These are phyloP conservation scores for Stephanodiscus minutulus DNA, from an alignment of 108 stramenopile species.

Conservation along the genomic window DNA sequence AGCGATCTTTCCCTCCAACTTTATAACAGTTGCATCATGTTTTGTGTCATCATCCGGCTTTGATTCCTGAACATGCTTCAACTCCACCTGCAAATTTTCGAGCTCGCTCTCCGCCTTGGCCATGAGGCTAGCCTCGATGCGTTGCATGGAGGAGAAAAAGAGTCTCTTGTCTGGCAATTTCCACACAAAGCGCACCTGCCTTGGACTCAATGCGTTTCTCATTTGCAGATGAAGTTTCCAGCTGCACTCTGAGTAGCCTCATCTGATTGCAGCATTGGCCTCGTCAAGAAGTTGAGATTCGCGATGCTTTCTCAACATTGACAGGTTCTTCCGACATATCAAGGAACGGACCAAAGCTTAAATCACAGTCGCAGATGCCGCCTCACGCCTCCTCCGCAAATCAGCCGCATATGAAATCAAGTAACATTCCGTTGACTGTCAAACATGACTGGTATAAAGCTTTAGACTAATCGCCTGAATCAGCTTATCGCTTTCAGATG, in stretches of 20 bases:
- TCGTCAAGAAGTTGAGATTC: neutral
- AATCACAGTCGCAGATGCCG: neutral
- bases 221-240: conserved; percentile 63
- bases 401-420: neutral
- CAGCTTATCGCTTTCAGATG: no score
- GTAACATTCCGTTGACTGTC: no score
- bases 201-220: conserved; percentile 67
- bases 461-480: no score
- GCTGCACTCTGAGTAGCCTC: conserved; percentile 62
- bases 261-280: conserved; percentile 23
- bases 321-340: neutral
- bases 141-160: conserved; percentile 72
- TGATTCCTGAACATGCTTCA: conserved; percentile 35
- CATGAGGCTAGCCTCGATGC: conserved; percentile 77
- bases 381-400: neutral
- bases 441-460: no score
- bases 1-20: conserved; percentile 53
- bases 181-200: conserved; percentile 59
- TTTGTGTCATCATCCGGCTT: conserved; percentile 49
- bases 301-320: neutral
- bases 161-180: conserved; percentile 71
- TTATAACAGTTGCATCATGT: conserved; percentile 44
- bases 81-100: conserved; percentile 56
- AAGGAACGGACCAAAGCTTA: conserved; percentile 1
- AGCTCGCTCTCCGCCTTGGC: conserved; percentile 64